Evolutionary conservation across 2,329 filamentous ascomycete species (phyloP), one percentile per base, ranked within the genome.

Genomic region (Chaetomium globosum): DNA sequence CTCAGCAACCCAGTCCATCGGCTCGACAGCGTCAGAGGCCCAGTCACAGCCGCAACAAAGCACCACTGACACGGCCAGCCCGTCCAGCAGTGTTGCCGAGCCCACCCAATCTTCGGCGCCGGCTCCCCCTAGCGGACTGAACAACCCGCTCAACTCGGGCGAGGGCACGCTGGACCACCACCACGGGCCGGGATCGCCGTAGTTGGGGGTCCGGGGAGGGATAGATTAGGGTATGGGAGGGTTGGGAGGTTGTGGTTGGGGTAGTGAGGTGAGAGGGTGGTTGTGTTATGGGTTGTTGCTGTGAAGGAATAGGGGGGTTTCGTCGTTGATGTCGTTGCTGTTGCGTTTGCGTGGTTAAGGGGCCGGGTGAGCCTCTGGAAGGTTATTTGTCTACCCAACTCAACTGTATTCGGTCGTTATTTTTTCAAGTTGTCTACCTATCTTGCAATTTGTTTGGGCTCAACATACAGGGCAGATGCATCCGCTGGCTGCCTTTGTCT

Each of bases 121-220:
- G 3, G 49, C 49, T 12, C 43, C 46, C 8, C 9, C 46, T 3
- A n/a, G n/a, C 5, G 46, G 16, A 7, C 13, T 48, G 46, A n/a
- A 10, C 4, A 70, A 68, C 54, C 68, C 68, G 7, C 28, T 71
- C 33, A 59, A 70, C 48, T 62, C 60, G 19, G 68, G 68, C n/a
- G 28, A 46, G 19, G 67, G 66, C 12, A 30, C 53, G 36, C 30
- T 69, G 13, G 68, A 71, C 33, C 68, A 65, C 31, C 68, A 69
- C 46, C 58, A 59, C 31, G 43, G 63, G 10, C 5, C 43, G 9
- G 60, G 36, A 23, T 4, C 23, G 23, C 16, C 16, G 36, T 39
- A 19, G 13, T 16, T 13, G 49, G 49, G 4, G 51, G n/a, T n/a
- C n/a, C n/a, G n/a, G n/a, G n/a, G n/a, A n/a, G n/a, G n/a, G n/a